phyloP scores from a whole-genome alignment of 306 rosid species.

The Glycine tomentella region DNA sequence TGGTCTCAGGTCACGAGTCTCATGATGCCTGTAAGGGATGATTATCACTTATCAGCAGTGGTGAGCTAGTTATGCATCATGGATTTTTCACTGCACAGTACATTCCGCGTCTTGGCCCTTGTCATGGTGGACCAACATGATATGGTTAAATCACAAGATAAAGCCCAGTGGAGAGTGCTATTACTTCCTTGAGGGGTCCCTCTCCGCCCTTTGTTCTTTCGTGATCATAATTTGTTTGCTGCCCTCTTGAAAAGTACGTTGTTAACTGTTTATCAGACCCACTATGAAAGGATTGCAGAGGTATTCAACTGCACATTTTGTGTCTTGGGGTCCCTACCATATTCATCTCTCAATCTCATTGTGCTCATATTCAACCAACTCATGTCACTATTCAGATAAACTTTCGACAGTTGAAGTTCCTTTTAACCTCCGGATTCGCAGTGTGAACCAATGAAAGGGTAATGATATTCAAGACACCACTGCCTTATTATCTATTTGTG shows the following conservation, averaged over 20 bases:
- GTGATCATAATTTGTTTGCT: neutral
- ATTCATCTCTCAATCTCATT: neutral
- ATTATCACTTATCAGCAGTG: neutral
- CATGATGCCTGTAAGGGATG: slow-evolving; percentile 32
- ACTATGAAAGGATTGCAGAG: slow-evolving; percentile 45
- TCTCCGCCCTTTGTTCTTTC: slow-evolving; percentile 31
- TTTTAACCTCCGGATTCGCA: neutral
- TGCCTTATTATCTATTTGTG: neutral
- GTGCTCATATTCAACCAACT: neutral
- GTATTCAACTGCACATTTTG: slow-evolving; percentile 41
- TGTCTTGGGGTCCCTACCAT: slow-evolving; percentile 31
- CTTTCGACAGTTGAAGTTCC: neutral
- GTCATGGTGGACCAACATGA: slow-evolving; percentile 57
- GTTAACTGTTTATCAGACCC: neutral
- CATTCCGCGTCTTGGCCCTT: slow-evolving; percentile 36
- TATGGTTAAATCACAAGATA: slow-evolving; percentile 26
- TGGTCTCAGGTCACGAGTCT: slow-evolving; percentile 34
- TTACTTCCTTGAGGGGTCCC: slow-evolving; percentile 23
- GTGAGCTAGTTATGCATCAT: slow-evolving; percentile 46
- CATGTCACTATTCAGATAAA: neutral
- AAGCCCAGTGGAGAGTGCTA: slow-evolving; percentile 38
- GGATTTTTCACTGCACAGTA: slow-evolving; percentile 28
- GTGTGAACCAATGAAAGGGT: neutral
- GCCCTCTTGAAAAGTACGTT: slow-evolving; percentile 9
- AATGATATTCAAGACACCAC: neutral